phyloP scores from a whole-genome alignment of 225 moss, liverwort and hornwort genomes.

The Polytrichum formosum region DNA sequence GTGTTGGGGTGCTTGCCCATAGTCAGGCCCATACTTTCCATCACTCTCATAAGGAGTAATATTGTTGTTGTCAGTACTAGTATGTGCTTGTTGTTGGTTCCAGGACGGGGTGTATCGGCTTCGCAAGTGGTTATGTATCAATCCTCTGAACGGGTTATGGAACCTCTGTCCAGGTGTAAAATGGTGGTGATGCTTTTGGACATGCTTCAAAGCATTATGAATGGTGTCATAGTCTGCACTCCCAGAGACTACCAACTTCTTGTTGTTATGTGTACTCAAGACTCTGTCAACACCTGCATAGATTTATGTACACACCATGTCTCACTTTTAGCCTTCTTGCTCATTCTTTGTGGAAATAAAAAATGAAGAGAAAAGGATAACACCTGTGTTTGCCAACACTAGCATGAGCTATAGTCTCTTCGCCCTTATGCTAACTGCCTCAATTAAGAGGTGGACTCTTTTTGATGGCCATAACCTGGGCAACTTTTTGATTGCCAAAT shows the following conservation, averaged over 20 bases:
- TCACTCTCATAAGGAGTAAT: conserved; percentile 1
- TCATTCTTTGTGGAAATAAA: neutral
- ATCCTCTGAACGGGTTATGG: conserved; percentile 28
- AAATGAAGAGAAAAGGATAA: neutral
- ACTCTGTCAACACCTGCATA: conserved; percentile 33
- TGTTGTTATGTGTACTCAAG: conserved; percentile 17
- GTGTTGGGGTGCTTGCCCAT: conserved; percentile 23
- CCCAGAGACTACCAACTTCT: conserved; percentile 25
- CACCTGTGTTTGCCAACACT: too few species aligned
- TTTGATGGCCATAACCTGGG: too few species aligned
- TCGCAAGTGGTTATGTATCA: conserved; percentile 23
- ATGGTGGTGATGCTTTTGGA: conserved; percentile 30
- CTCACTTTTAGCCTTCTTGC: neutral
- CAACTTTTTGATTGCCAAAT: too few species aligned
- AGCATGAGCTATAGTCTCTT: too few species aligned
- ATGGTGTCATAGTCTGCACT: conserved; percentile 26
- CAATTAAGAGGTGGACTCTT: too few species aligned
- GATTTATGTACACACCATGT: neutral
- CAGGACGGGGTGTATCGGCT: conserved; percentile 20
- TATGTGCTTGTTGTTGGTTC: conserved; percentile 12
- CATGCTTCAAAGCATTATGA: conserved; percentile 29
- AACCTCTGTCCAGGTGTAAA: conserved; percentile 16
- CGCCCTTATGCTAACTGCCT: too few species aligned
- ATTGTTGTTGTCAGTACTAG: neutral
- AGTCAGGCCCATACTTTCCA: conserved; percentile 16